Evolutionary conservation across 1,284 basidiomycete species (phyloP).

Genomic region (Stereum hirsutum): DNA sequence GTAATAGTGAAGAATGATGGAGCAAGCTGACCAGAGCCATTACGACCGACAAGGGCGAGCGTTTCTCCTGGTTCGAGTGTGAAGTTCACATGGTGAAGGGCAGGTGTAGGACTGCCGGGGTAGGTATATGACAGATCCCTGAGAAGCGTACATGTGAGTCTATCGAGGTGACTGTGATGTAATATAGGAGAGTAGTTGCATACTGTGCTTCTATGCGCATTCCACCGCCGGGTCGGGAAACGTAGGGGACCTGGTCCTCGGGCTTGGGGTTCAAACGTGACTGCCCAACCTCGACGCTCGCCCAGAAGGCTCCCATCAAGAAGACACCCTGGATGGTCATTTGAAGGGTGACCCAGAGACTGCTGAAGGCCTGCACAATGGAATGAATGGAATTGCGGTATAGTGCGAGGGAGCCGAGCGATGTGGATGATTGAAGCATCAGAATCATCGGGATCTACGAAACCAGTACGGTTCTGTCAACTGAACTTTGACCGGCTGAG

Average conservation of each 20-base stretch:
- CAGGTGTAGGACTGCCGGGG: conserved; percentile 57
- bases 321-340: conserved; percentile 76
- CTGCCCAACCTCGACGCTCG: conserved; percentile 60
- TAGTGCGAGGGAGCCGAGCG: conserved; percentile 67
- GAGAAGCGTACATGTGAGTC: conserved; percentile 7
- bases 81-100: conserved; percentile 60
- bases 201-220: conserved; percentile 66
- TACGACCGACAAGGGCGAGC: conserved; percentile 76
- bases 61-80: conserved; percentile 63
- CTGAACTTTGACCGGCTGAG: conserved; percentile 1
- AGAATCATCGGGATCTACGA: conserved; percentile 61
- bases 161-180: background rate
- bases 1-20: no score
- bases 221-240: conserved; percentile 33
- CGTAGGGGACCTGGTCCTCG: conserved; percentile 39
- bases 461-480: conserved; percentile 6
- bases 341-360: conserved; percentile 48
- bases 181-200: conserved; percentile 8
- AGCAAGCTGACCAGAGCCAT: conserved; percentile 71
- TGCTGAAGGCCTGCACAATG: conserved; percentile 52
- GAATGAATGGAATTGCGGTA: conserved; percentile 72
- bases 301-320: conserved; percentile 74
- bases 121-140: conserved; percentile 72
- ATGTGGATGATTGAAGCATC: conserved; percentile 60
- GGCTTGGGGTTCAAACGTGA: conserved; percentile 49